These are phyloP conservation scores for Tetrapisispora fleetii DNA, from an alignment of 805 yeast species.

Conservation along the genomic window DNA sequence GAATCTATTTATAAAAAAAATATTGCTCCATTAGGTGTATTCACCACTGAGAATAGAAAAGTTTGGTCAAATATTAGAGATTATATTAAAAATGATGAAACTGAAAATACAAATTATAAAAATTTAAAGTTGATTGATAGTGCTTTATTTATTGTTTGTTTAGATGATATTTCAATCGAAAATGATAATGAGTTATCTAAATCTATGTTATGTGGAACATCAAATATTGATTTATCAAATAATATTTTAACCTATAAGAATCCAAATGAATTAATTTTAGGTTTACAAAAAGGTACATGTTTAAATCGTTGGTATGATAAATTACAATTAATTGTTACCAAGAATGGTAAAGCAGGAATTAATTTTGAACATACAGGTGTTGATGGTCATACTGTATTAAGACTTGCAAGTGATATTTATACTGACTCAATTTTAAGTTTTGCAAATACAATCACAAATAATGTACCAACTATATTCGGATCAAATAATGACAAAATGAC, in stretches of 20 bases:
- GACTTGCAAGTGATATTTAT: constrained; percentile 83
- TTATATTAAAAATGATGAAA: constrained; percentile 33
- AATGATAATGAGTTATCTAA: constrained; percentile 57
- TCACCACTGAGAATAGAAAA: constrained; percentile 83
- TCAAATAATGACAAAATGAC: constrained; percentile 3
- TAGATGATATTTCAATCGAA: constrained; percentile 62
- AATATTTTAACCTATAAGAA: background rate
- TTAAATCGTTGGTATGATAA: constrained; percentile 94
- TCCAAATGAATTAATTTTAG: constrained; percentile 23
- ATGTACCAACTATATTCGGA: constrained; percentile 29
- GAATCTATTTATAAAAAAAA: background rate
- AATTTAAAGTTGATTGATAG: constrained; percentile 68
- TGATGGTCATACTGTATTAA: constrained; percentile 86
- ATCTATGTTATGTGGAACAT: constrained; percentile 82
- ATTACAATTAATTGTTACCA: constrained; percentile 75
- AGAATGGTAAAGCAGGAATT: constrained; percentile 85
- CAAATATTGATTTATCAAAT: constrained; percentile 47
- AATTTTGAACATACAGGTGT: constrained; percentile 93
- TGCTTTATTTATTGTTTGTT: constrained; percentile 72
- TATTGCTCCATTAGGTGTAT: constrained; percentile 60
- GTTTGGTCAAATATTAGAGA: constrained; percentile 75
- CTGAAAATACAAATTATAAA: constrained; percentile 49
- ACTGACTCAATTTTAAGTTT: constrained; percentile 83
- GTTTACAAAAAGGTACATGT: constrained; percentile 89
- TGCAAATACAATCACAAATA: constrained; percentile 72